phyloP scores from a whole-genome alignment of 805 yeast species.

The Suhomyces prunicola region DNA sequence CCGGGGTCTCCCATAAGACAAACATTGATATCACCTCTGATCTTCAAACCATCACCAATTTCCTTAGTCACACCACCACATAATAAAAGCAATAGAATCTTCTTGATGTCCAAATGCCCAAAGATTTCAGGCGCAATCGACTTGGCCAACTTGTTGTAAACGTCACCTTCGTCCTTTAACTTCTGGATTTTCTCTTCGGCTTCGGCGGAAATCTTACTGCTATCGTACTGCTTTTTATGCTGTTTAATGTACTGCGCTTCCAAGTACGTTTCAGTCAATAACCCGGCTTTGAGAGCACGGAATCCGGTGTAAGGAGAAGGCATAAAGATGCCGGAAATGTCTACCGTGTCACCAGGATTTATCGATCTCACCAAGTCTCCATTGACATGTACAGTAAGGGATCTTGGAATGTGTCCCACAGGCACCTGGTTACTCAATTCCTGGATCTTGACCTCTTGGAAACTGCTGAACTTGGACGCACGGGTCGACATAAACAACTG shows the following conservation, averaged over 20 bases:
- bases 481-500: conserved; percentile 89
- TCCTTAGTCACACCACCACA: conserved; percentile 96
- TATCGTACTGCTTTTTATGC: conserved; percentile 84
- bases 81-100: conserved; percentile 75
- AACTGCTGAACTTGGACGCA: conserved; percentile 91
- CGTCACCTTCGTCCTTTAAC: conserved; percentile 60
- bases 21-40: conserved; percentile 94
- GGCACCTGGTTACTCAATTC: conserved; percentile 97
- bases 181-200: conserved; percentile 53
- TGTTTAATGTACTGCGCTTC: conserved; percentile 84
- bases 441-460: conserved; percentile 93
- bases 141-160: conserved; percentile 74
- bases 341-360: conserved; percentile 94
- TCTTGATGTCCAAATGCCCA: conserved; percentile 92
- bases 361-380: conserved; percentile 86
- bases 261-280: conserved; percentile 88
- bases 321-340: conserved; percentile 85
- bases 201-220: conserved; percentile 54
- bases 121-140: conserved; percentile 97
- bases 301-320: conserved; percentile 97
- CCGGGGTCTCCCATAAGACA: conserved; percentile 99
- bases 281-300: conserved; percentile 87
- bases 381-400: conserved; percentile 80
- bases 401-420: conserved; percentile 94
- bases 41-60: conserved; percentile 94